Evolutionary conservation across 768 basidiomycete genomes (phyloP), one percentile per base, ranked within the genome.

Genomic region (Rhizopogon vulgaris): DNA sequence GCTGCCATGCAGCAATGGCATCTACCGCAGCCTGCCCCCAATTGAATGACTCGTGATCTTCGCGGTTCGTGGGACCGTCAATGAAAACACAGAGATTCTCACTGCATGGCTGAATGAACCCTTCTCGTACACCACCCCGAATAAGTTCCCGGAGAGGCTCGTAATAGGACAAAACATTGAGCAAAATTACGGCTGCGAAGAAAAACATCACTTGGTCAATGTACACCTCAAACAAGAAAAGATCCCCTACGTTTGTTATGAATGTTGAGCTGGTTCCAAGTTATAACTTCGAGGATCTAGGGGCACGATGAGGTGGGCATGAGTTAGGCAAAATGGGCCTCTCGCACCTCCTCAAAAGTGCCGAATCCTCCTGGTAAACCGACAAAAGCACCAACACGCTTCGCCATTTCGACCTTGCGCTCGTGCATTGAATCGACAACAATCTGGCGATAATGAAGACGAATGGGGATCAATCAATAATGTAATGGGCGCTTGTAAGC

Each of bases 291-390:
- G 27, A 96, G 68, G n/a, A 91, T 70, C 87, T 91, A 57, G 4
- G 7, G 43, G 54, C 42, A 51, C 7, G 10, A 27, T 47, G 10
- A 25, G 11, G 37, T 42, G 28, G 57, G 38, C 6, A 36, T 18
- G 52, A 49, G 41, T 32, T 17, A n/a, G 10, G 9, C 25, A 38
- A n/a, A 55, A 37, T 6, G 6, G 32, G 34, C 2, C 15, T n/a
- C 38, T 7, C 51, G 5, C 53, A 68, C 89, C 78, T 97, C 95
- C 70, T 99, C 96, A 56, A 92, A 90, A 0, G 94, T 97, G 9
- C 95, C 95, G 63, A 83, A 96, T 0, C 95, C 95, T 17, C 95
- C 95, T 1, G 95, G 94, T 17, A 99, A 72, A 10, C 84, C 90
- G 42, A 97, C 72, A 60, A 99, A 99, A 0, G 84, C 94, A 15